Percentiles rank a stretch among this genome's conserved stretches.
Evolutionary conservation across 768 basidiomycete genomes (phyloP).

Genomic region (Coprinopsis strossmayeri): DNA sequence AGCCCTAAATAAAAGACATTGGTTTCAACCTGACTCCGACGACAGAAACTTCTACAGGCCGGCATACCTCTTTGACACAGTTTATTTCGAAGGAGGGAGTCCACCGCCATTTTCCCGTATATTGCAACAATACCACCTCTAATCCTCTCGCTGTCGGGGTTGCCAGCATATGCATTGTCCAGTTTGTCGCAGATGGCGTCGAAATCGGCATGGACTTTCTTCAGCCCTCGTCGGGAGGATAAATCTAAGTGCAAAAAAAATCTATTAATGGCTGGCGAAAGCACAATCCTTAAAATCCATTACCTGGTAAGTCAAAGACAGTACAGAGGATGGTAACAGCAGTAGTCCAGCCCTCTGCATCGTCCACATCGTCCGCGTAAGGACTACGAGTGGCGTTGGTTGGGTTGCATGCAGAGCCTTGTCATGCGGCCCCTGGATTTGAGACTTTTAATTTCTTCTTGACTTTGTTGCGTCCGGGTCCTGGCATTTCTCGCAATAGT

Average conservation of each 20-base stretch:
- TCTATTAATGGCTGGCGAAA: too few relatives aligned
- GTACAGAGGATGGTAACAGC: constrained; percentile 42
- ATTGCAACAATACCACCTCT: constrained; percentile 54
- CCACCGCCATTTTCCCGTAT: constrained; percentile 57
- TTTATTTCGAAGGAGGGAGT: constrained; percentile 53
- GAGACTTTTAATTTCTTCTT: constrained; percentile 10
- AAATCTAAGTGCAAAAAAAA: constrained; percentile 37
- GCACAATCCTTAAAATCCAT: too few relatives aligned
- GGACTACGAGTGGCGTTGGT: constrained; percentile 16
- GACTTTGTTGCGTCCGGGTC: constrained; percentile 12
- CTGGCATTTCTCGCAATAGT: too few relatives aligned
- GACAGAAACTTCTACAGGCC: too few relatives aligned
- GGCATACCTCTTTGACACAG: constrained; percentile 48
- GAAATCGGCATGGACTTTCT: constrained; percentile 56
- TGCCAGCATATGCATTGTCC: constrained; percentile 39
- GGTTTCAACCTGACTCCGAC: too few relatives aligned
- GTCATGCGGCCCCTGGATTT: neutral
- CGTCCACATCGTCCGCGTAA: constrained; percentile 38
- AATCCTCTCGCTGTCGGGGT: constrained; percentile 38
- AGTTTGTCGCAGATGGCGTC: constrained; percentile 42
- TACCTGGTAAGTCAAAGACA: constrained; percentile 50
- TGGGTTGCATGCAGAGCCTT: constrained; percentile 1
- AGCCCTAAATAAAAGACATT: constrained; percentile 32
- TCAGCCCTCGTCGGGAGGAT: constrained; percentile 49
- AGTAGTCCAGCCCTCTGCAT: constrained; percentile 41